phyloP scores from a whole-genome alignment of 2,329 filamentous ascomycete genomes.

The Claviceps digitariae region DNA sequence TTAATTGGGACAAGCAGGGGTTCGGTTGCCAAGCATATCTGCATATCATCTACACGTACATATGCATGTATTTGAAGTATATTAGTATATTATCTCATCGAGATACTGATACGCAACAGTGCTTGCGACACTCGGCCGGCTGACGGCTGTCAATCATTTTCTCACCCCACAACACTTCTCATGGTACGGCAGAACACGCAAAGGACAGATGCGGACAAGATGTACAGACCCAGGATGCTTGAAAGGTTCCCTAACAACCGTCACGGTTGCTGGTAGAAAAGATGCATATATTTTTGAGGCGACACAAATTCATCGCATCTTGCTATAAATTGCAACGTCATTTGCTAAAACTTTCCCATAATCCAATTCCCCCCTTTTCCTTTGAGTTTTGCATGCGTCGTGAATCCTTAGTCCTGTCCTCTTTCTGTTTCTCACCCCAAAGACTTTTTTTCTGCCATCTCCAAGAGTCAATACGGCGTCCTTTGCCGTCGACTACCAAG shows the following conservation, averaged over 20 bases:
- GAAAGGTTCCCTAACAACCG: not conserved
- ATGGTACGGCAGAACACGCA: not conserved
- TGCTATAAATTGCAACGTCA: not conserved
- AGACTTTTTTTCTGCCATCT: not conserved
- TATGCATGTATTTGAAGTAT: too few relatives aligned
- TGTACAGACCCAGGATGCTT: not conserved
- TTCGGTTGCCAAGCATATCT: not conserved
- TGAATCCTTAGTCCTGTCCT: not conserved
- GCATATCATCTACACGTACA: not conserved
- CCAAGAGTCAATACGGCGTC: not conserved
- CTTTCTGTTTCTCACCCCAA: not conserved
- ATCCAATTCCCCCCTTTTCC: not conserved
- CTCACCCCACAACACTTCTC: not conserved
- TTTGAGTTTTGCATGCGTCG: not conserved
- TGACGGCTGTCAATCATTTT: too few relatives aligned
- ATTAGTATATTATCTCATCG: too few relatives aligned
- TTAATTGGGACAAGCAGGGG: not conserved
- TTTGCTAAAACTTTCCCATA: not conserved
- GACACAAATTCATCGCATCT: not conserved
- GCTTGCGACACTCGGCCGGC: too few relatives aligned
- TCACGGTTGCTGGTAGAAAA: not conserved
- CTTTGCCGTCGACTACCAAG: not conserved
- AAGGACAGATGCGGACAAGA: not conserved
- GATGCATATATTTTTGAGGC: conserved; percentile 1
- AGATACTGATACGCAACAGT: too few relatives aligned